phyloP scores from a whole-genome alignment of 2,329 filamentous ascomycete genomes.

The Phialophora verrucosa region DNA sequence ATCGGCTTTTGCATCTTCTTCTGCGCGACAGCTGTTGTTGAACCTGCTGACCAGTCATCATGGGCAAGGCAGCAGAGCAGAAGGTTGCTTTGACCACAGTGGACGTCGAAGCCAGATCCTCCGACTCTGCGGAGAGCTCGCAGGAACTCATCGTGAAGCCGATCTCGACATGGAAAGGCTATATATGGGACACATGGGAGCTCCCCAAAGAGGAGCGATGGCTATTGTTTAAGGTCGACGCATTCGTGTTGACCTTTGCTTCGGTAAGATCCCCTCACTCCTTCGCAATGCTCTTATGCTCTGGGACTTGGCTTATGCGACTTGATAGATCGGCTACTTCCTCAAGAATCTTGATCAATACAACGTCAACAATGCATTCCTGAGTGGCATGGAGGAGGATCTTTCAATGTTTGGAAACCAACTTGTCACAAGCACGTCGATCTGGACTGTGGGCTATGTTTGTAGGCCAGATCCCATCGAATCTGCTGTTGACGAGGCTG shows the following conservation, averaged over 20 bases:
- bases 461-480: slow-evolving; percentile 59
- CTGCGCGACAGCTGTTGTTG: slow-evolving; percentile 2
- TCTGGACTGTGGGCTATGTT: slow-evolving; percentile 61
- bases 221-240: slow-evolving; percentile 43
- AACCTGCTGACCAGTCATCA: not conserved
- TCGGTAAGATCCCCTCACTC: slow-evolving; percentile 40
- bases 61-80: slow-evolving; percentile 14
- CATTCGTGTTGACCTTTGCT: slow-evolving; percentile 42
- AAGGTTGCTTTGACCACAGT: slow-evolving; percentile 12
- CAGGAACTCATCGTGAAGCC: slow-evolving; percentile 29
- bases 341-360: slow-evolving; percentile 31
- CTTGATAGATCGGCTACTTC: slow-evolving; percentile 19
- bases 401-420: slow-evolving; percentile 59
- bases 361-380: slow-evolving; percentile 32
- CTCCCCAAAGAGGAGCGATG: slow-evolving; percentile 54
- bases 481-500: slow-evolving; percentile 52
- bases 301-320: not conserved
- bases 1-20: slow-evolving; percentile 1
- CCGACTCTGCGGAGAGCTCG: slow-evolving; percentile 20
- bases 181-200: slow-evolving; percentile 60
- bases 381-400: slow-evolving; percentile 60
- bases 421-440: slow-evolving; percentile 54
- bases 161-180: slow-evolving; percentile 54
- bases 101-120: slow-evolving; percentile 18
- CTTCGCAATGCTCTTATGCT: slow-evolving; percentile 9